Percentiles rank a stretch among this genome's conserved stretches.
phyloP scores from a whole-genome alignment of 441 rosid genomes.

The Pelargonium fulgidum region DNA sequence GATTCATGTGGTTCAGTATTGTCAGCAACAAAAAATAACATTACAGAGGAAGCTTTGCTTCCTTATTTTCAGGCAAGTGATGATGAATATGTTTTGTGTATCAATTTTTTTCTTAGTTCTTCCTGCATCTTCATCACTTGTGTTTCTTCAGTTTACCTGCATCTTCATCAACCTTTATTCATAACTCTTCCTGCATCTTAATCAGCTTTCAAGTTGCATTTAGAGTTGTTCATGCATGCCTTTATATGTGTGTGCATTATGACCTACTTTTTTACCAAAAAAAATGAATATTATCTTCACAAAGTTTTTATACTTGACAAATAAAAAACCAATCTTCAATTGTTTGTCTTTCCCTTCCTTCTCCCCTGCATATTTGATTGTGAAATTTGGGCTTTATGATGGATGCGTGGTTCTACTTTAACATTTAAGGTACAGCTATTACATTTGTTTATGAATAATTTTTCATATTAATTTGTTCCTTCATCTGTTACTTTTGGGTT shows the following conservation, averaged over 20 bases:
- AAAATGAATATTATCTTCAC: neutral
- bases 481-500: constrained; percentile 14
- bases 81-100: constrained; percentile 9
- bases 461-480: constrained; percentile 9
- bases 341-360: neutral
- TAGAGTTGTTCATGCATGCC: neutral
- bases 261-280: neutral
- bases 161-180: constrained; percentile 12
- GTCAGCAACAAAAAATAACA: constrained; percentile 24
- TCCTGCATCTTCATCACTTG: neutral
- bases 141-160: constrained; percentile 13
- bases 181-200: neutral
- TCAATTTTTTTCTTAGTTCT: constrained; percentile 13
- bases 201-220: neutral
- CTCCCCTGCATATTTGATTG: neutral
- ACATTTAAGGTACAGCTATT: neutral
- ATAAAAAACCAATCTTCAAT: constrained; percentile 4
- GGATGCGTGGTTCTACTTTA: constrained; percentile 12
- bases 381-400: constrained; percentile 4
- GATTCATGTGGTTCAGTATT: constrained; percentile 34
- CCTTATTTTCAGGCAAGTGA: constrained; percentile 90
- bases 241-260: too few species aligned
- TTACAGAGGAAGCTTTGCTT: constrained; percentile 82
- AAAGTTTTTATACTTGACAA: neutral
- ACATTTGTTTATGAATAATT: neutral